A percentile compares a stretch with the other conserved stretches of the same genome.
phyloP scores from a whole-genome alignment of 306 rosid genomes.

The Castanea crenata region DNA sequence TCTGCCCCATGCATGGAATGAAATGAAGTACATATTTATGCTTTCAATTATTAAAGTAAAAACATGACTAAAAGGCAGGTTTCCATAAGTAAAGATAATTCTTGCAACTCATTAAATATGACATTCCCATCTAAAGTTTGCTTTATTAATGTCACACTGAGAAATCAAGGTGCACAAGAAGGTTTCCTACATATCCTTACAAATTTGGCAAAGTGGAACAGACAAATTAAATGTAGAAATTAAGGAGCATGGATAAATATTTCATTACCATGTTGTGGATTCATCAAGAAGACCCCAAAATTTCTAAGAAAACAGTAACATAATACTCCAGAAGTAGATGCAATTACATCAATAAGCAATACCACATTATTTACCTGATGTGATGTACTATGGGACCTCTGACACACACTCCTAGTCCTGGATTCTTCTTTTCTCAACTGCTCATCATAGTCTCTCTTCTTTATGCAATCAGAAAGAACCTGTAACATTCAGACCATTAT shows the following conservation, averaged over 20 bases:
- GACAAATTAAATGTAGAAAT: background rate
- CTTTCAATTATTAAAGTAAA: background rate
- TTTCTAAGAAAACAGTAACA: background rate
- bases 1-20: slow-evolving; percentile 4
- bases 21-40: background rate
- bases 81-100: slow-evolving; percentile 4
- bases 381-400: slow-evolving; percentile 66
- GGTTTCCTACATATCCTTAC: background rate
- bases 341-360: slow-evolving; percentile 10
- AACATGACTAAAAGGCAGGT: slow-evolving; percentile 3
- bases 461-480: slow-evolving; percentile 88
- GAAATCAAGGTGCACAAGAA: background rate
- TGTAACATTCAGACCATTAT: slow-evolving; percentile 28
- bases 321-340: background rate
- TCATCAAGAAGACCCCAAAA: background rate
- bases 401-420: slow-evolving; percentile 86
- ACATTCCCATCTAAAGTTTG: background rate
- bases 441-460: slow-evolving; percentile 93
- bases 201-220: background rate
- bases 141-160: background rate
- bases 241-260: background rate
- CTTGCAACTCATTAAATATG: background rate
- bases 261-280: background rate
- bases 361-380: slow-evolving; percentile 51
- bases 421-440: slow-evolving; percentile 89